Conservation (phyloP, 306 rosid genomes). For the Pyrus communis region DNA sequence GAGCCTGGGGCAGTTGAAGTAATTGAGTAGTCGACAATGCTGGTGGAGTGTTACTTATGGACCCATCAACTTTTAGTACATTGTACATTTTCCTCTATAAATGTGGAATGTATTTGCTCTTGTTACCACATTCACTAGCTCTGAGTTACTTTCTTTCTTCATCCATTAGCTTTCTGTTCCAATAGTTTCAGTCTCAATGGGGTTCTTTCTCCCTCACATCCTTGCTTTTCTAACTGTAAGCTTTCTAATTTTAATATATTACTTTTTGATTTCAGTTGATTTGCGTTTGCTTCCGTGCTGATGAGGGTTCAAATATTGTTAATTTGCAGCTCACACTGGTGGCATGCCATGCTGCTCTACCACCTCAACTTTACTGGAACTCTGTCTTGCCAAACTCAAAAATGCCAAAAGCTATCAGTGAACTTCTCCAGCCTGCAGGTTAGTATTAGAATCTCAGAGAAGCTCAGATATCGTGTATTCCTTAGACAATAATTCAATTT, state of each 20-base stretch:
- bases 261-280: not conserved
- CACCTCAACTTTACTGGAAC: constrained; percentile 63
- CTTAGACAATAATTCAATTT: too few species aligned
- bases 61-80: not conserved
- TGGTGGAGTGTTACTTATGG: constrained; percentile 12
- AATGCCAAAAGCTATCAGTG: constrained; percentile 51
- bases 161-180: not conserved
- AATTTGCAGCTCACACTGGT: constrained; percentile 32
- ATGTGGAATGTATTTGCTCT: constrained; percentile 9
- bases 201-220: constrained; percentile 23
- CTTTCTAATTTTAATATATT: not conserved
- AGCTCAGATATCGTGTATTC: too few species aligned
- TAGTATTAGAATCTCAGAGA: not conserved
- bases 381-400: constrained; percentile 53
- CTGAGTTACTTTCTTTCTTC: constrained; percentile 1
- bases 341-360: constrained; percentile 46
- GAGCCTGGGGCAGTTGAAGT: constrained; percentile 50
- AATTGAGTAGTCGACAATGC: constrained; percentile 12
- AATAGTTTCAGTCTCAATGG: constrained; percentile 25
- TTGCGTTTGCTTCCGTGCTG: not conserved
- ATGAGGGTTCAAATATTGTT: not conserved
- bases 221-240: constrained; percentile 48
- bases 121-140: not conserved
- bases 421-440: constrained; percentile 41
- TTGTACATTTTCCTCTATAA: constrained; percentile 18